Base-by-base conservation (phyloP, 176 grass and related monocot species). In the Echinochloa phyllopogon region DNA sequence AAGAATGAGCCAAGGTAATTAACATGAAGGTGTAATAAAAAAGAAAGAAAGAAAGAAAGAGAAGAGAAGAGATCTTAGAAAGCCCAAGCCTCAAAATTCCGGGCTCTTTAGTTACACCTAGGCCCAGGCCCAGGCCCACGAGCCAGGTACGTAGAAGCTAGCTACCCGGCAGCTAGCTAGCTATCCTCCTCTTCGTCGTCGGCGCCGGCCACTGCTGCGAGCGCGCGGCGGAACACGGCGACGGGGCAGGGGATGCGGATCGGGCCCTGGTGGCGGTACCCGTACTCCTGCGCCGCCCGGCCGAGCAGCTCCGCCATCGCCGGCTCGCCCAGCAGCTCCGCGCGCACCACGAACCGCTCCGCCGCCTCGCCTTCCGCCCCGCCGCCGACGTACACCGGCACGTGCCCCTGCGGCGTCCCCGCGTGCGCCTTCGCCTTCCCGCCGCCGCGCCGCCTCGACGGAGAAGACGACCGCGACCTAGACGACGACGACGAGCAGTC, bases 231-330 rank as follows among this genome's bases (percentile, higher is more conserved):
- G 88, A 96, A 96, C 41, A 91, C 72, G 11, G 65, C 78, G 40
- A 66, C 84, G 48, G 86, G 64, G 88, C 94, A 96, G 0, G 91
- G 94, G 67, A 96, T 93, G 73, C 94, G 94, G 41, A 96, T 78
- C 4, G 92, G 91, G 14, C 94, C 94, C 44, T 85, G 80, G 76
- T 96, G 94, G 66, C 77, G 55, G 80, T 93, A 96, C 5, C 94
- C 94, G 84, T 96, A 96, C 86, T 91, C 91, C 89, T 91, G 91
- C 29, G 91, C 94, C 0, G 94, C 88, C 5, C 84, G 79, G 21
- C 84, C 58, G 37, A 96, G 81, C 23, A 96, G 86, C 84, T 93
- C 91, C 9, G 90, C 86, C 61, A 96, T 82, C 69, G 83, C 89
- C 81, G 94, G 94, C 9, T 81, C 80, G 81, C 78, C 84, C 42